A percentile compares a stretch with the other conserved stretches of the same genome.
Conservation (phyloP, 371 early-diverging fungal genomes). For the Zychaea mexicana region DNA sequence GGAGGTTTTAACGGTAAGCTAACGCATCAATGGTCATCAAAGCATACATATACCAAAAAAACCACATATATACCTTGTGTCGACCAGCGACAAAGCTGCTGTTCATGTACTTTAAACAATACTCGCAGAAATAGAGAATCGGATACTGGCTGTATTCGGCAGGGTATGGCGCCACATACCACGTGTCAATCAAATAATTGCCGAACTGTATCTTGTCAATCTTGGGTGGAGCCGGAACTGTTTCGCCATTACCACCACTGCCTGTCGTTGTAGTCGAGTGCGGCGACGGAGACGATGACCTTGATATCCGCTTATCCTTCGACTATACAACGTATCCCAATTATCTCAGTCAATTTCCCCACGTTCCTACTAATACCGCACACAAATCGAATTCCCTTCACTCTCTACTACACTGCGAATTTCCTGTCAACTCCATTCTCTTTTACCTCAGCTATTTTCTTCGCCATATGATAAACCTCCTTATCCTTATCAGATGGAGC, state of each 20-base stretch:
- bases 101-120: slow-evolving; percentile 96
- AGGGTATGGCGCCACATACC: slow-evolving; percentile 99
- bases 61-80: slow-evolving; percentile 68
- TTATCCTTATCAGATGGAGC: slow-evolving; percentile 56
- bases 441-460: neutral
- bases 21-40: slow-evolving; percentile 14
- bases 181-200: slow-evolving; percentile 84
- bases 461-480: slow-evolving; percentile 27
- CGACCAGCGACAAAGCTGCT: slow-evolving; percentile 66
- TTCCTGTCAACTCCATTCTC: neutral
- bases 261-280: neutral
- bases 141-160: slow-evolving; percentile 84
- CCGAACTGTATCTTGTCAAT: slow-evolving; percentile 83
- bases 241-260: neutral
- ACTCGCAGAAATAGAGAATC: slow-evolving; percentile 93
- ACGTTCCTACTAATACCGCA: neutral
- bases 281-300: neutral
- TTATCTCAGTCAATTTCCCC: too few species aligned
- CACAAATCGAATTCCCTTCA: too few species aligned
- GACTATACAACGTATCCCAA: neutral
- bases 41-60: neutral
- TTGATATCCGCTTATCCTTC: neutral
- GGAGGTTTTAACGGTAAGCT: neutral
- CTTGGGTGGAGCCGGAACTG: slow-evolving; percentile 32
- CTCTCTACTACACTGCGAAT: too few species aligned